Percentiles rank a stretch among this genome's conserved stretches.
Conservation (phyloP, 495 filamentous ascomycete genomes). For the Halenospora varia region DNA sequence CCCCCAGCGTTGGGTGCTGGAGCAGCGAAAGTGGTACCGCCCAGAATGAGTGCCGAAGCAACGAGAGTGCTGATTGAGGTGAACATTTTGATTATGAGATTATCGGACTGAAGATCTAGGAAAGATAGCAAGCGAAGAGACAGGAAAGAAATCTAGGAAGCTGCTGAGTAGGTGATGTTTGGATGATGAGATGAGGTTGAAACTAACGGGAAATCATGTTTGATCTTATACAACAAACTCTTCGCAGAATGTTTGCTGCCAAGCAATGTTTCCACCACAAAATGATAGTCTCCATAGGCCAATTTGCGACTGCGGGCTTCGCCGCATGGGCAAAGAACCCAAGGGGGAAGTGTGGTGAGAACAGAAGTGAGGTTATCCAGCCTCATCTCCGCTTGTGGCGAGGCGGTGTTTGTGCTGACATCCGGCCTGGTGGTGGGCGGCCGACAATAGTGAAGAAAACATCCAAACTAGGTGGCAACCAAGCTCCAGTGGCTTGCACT, state of each 20-base stretch:
- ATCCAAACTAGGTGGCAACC: too few relatives aligned
- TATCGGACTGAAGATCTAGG: not conserved
- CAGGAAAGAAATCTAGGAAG: not conserved
- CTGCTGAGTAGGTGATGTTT: not conserved
- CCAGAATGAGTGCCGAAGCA: not conserved
- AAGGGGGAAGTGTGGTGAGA: too few relatives aligned
- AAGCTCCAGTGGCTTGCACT: too few relatives aligned
- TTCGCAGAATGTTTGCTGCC: not conserved
- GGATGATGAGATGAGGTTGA: not conserved
- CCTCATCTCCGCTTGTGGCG: too few relatives aligned
- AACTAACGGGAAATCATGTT: not conserved
- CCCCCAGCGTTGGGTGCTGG: not conserved
- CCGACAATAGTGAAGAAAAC: too few relatives aligned
- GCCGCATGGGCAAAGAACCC: too few relatives aligned
- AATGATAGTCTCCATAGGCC: too few relatives aligned
- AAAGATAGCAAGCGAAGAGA: not conserved
- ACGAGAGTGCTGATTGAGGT: not conserved
- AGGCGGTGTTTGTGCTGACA: too few relatives aligned
- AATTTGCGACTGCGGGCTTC: too few relatives aligned
- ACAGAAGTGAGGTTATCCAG: too few relatives aligned
- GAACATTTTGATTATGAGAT: not conserved
- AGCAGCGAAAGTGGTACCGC: not conserved
- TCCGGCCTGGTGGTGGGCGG: too few relatives aligned
- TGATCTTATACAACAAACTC: not conserved
- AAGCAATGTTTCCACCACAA: too few relatives aligned